Conservation (phyloP, 768 basidiomycete genomes). For the Infundibulicybe gibba region DNA sequence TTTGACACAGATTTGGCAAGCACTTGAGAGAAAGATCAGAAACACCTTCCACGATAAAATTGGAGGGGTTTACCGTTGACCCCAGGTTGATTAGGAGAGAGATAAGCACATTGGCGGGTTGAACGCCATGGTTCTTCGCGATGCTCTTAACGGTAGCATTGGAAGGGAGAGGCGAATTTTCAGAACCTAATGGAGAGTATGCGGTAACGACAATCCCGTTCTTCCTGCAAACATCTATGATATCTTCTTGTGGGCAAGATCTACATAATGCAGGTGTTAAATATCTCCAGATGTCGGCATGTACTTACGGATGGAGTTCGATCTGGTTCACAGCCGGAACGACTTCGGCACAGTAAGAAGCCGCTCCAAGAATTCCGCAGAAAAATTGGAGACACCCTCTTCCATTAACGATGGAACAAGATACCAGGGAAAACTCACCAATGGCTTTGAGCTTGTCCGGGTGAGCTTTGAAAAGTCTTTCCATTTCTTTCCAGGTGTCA, state of each 20-base stretch:
- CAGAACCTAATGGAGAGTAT: slow-evolving; percentile 78
- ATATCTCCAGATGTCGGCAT: background rate
- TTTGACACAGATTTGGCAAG: slow-evolving; percentile 77
- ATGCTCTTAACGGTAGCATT: slow-evolving; percentile 59
- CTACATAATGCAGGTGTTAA: slow-evolving; percentile 16
- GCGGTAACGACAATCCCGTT: slow-evolving; percentile 73
- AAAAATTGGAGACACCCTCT: slow-evolving; percentile 68
- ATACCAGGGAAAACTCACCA: slow-evolving; percentile 31
- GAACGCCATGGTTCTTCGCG: slow-evolving; percentile 56
- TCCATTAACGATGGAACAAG: background rate
- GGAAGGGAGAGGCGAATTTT: slow-evolving; percentile 60
- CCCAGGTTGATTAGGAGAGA: slow-evolving; percentile 61
- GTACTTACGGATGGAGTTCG: slow-evolving; percentile 64
- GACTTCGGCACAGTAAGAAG: slow-evolving; percentile 53
- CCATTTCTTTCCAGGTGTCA: slow-evolving; percentile 80
- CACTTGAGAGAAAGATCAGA: slow-evolving; percentile 27
- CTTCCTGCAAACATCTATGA: slow-evolving; percentile 54
- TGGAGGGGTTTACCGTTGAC: slow-evolving; percentile 38
- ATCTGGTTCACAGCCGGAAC: slow-evolving; percentile 81
- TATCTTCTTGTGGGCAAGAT: slow-evolving; percentile 63
- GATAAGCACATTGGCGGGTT: slow-evolving; percentile 64
- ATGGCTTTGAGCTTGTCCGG: slow-evolving; percentile 77
- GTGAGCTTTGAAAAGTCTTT: slow-evolving; percentile 57
- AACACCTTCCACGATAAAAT: background rate
- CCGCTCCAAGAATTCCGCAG: slow-evolving; percentile 56